Conservation (phyloP, 2,329 filamentous ascomycete genomes). For the Aureobasidium leucospermi region DNA sequence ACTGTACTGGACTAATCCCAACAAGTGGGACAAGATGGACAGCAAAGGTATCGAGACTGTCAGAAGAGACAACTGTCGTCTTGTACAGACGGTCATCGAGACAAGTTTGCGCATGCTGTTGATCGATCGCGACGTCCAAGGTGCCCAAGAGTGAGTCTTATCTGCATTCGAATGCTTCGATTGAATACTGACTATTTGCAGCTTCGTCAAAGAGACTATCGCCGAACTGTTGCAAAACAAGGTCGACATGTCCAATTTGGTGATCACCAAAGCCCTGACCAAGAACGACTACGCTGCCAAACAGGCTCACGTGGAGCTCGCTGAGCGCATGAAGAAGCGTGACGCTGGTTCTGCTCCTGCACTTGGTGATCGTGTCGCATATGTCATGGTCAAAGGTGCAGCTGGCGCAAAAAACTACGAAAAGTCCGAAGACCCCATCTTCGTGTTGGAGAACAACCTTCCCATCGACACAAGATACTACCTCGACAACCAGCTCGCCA, state of each 20-base stretch:
- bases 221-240: slow-evolving; percentile 94
- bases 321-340: slow-evolving; percentile 92
- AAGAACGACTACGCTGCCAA: slow-evolving; percentile 86
- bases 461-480: slow-evolving; percentile 99
- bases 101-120: slow-evolving; percentile 92
- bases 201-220: slow-evolving; percentile 94
- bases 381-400: slow-evolving; percentile 92
- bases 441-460: slow-evolving; percentile 92
- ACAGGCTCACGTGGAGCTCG: slow-evolving; percentile 93
- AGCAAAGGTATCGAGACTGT: slow-evolving; percentile 99
- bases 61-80: slow-evolving; percentile 86
- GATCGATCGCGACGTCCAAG: slow-evolving; percentile 83
- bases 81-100: slow-evolving; percentile 96
- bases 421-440: slow-evolving; percentile 94
- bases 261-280: slow-evolving; percentile 94
- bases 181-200: slow-evolving; percentile 37
- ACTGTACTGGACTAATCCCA: slow-evolving; percentile 90
- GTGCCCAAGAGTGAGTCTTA: slow-evolving; percentile 77
- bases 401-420: slow-evolving; percentile 92
- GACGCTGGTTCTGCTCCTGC: slow-evolving; percentile 89
- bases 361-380: slow-evolving; percentile 91
- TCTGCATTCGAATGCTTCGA: neutral
- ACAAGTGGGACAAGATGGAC: slow-evolving; percentile 99
- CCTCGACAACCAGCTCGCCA: slow-evolving; percentile 94
- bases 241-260: slow-evolving; percentile 96